Conservation (phyloP, 78 protist species). For the Capsaspora owczarzaki region DNA sequence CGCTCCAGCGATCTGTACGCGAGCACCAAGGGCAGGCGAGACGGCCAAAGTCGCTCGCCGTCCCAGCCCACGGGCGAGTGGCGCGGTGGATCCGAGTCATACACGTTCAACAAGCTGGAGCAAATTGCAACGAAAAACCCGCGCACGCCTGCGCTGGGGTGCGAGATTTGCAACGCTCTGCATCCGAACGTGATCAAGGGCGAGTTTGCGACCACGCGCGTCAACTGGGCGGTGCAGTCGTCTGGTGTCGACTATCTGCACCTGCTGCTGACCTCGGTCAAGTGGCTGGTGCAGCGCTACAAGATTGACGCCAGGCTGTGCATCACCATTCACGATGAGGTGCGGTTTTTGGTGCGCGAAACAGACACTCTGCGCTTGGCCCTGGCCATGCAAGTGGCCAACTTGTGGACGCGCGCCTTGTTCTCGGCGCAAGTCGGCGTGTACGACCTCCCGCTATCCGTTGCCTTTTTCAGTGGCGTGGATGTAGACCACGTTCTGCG, state of each 20-base stretch:
- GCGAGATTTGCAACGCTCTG: neutral
- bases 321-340: conserved; percentile 36
- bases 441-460: conserved; percentile 6
- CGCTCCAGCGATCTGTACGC: neutral
- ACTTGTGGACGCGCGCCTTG: conserved; percentile 5
- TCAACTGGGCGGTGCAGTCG: conserved; percentile 45
- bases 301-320: neutral
- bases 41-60: neutral
- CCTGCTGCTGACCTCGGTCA: conserved; percentile 18
- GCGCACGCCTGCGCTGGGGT: conserved; percentile 4
- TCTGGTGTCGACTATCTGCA: conserved; percentile 47
- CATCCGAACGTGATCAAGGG: neutral
- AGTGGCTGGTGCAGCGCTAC: neutral
- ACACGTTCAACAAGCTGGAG: conserved; percentile 25
- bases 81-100: conserved; percentile 16
- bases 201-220: neutral
- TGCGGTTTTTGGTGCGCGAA: neutral
- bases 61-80: neutral
- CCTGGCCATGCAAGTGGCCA: conserved; percentile 24
- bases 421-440: neutral
- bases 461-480: conserved; percentile 25
- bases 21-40: neutral
- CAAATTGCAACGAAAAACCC: conserved; percentile 9
- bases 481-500: conserved; percentile 25
- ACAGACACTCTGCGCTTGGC: conserved; percentile 4